phyloP scores from a whole-genome alignment of 495 filamentous ascomycete species.

The Hypoxylon cercidicola region DNA sequence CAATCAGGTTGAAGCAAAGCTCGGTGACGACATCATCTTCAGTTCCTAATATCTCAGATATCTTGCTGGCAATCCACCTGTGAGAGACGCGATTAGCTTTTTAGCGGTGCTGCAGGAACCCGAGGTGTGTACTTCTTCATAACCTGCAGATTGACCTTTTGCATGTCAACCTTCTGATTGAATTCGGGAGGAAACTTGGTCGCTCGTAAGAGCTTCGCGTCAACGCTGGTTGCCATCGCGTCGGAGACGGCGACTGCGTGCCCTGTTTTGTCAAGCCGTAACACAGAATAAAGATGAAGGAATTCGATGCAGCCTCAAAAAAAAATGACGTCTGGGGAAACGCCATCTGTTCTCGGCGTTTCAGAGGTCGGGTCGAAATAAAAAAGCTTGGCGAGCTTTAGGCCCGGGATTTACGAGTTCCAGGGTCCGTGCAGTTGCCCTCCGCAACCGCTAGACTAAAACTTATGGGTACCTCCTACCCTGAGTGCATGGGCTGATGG shows the following conservation, averaged over 20 bases:
- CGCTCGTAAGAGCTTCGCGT: conserved; percentile 84
- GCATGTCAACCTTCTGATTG: conserved; percentile 94
- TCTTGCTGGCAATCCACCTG: conserved; percentile 92
- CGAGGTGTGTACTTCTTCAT: conserved; percentile 84
- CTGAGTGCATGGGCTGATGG: no score
- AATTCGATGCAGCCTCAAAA: conserved; percentile 18
- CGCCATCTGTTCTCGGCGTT: conserved; percentile 28
- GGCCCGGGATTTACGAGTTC: not conserved
- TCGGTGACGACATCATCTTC: conserved; percentile 97
- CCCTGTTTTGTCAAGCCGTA: conserved; percentile 3
- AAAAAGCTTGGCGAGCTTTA: conserved; percentile 15
- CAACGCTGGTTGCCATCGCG: conserved; percentile 77
- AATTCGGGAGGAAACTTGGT: conserved; percentile 97
- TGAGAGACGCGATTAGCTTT: conserved; percentile 34
- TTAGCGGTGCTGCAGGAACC: not conserved
- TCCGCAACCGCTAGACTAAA: conserved; percentile 4
- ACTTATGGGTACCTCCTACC: conserved; percentile 9
- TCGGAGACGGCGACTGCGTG: not conserved
- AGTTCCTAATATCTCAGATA: conserved; percentile 84
- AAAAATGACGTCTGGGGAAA: conserved; percentile 47
- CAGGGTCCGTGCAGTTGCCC: no score
- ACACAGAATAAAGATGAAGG: conserved; percentile 23
- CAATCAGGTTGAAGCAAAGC: conserved; percentile 88
- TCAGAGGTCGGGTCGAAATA: conserved; percentile 31
- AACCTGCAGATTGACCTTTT: conserved; percentile 94